Evolutionary conservation across 2,329 filamentous ascomycete species (phyloP), one percentile per base, ranked within the genome.

Genomic region (Sarocladiaceae sp.): DNA sequence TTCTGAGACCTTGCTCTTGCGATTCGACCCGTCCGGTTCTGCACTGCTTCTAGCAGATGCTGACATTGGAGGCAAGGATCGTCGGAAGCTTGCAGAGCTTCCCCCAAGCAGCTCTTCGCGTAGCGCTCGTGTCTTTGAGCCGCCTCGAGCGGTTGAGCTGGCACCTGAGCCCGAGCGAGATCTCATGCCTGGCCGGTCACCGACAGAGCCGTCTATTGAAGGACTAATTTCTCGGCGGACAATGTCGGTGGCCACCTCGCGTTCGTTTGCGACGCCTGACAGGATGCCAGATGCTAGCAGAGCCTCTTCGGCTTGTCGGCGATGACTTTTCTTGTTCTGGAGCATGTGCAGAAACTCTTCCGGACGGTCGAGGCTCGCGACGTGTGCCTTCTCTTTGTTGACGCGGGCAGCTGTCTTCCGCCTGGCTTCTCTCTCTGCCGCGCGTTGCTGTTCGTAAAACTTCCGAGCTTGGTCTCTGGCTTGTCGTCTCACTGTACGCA

Each of bases 401-500:
- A 42, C 39, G 8, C 60, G 6, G 60, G 59, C 47, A 56, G 54
- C 51, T 60, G 62, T 40, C 56, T 61, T 3, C 59, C 63, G 25
- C n/a, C 47, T 42, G 5, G 50, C 39, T 35, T 53, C 46, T 18
- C 44, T 26, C 26, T 54, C 52, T 11, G 40, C 49, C 13, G 33
- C 52, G 17, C 58, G 51, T 54, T 57, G 67, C 63, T 50, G 47
- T 23, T 69, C 66, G 26, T 72, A 71, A 59, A 76, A 80, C 2
- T 68, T 64, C 25, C 71, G 72, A 56, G 77, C 70, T 55, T 77
- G 72, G 36, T 80, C 77, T 49, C 77, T 74, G 18, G 76, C 78
- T 36, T 74, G 71, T 28, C 71, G 71, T 7, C 80, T 76, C 20
- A 81, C 71, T n/a, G 71, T 70, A 52, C 74, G 71, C 15, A 78